Evolutionary conservation across 306 rosid genomes (phyloP), one percentile per base, ranked within the genome.

Genomic region (Trifolium subterraneum): DNA sequence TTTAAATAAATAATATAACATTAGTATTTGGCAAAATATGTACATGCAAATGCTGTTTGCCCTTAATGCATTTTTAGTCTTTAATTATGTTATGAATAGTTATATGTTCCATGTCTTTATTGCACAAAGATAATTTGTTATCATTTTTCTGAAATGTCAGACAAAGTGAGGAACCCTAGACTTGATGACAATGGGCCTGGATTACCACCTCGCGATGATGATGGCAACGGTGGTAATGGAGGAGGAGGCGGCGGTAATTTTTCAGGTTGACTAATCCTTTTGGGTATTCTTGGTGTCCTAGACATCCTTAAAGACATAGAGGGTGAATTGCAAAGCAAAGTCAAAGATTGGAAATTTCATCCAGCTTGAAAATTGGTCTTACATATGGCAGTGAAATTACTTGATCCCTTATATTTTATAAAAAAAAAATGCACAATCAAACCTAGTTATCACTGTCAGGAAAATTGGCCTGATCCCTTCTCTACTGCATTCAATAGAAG

Each of bases 271-370:
- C 82, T 87, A 35, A 42, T 72, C 75, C 90, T 95, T 71, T 77
- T 95, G 69, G 98, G 96, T 19, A 80, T 92, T 83, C 98, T 95
- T 78, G 93, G 93, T 54, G 27, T 88, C 72, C 83, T 95, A 13
- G 94, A 93, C 78, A 63, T 95, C 60, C 70, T 95, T 38, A 92
- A 95, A 80, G 98, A 95, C 51, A 82, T 90, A 72, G 99, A 95
- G 85, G 68, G 71, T 13, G 84, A 92, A 66, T 90, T 88, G 65
- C 80, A 77, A 8, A 70, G 80, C 71, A 76, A 84, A 71, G 64
- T 81, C 71, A 76, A 84, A 69, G 69, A 79, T 13, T 69, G 78
- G 15, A 78, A 85, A 12, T 65, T 65, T 41, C 36, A 66, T 13
- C 38, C 1, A 42, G 55, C 71, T 66, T 66, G 69, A 42, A 22